These are phyloP conservation scores for Metarhizium rileyi DNA, from an alignment of 2,329 filamentous ascomycete species.

Conservation along the genomic window DNA sequence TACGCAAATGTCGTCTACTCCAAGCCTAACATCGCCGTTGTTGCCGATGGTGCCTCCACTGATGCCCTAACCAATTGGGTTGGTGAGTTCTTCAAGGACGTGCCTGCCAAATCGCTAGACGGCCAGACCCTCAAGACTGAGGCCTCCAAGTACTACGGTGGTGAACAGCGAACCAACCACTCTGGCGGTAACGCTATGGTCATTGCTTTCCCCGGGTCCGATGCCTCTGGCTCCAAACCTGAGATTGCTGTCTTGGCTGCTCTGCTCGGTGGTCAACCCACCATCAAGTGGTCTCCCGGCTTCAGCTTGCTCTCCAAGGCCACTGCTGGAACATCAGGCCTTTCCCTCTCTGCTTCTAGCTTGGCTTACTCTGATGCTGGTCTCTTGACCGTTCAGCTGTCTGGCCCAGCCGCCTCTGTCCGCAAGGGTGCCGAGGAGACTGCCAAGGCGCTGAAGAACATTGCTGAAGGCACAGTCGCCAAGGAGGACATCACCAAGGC, in stretches of 20 bases:
- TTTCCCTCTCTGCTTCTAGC: constrained; percentile 65
- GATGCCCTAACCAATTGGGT: constrained; percentile 80
- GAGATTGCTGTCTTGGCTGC: constrained; percentile 80
- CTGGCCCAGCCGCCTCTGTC: constrained; percentile 64
- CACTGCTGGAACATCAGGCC: constrained; percentile 53
- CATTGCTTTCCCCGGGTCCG: constrained; percentile 86
- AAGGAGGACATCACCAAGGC: constrained; percentile 89
- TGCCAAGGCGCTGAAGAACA: constrained; percentile 72
- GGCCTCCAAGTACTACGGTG: constrained; percentile 82
- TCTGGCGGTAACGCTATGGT: constrained; percentile 71
- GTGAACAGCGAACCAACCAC: constrained; percentile 82
- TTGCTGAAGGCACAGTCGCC: constrained; percentile 64
- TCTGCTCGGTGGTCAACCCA: constrained; percentile 81
- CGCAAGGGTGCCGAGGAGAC: constrained; percentile 64
- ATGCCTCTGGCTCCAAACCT: constrained; percentile 74
- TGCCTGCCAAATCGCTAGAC: constrained; percentile 44
- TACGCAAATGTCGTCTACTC: constrained; percentile 74
- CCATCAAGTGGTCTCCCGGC: constrained; percentile 90
- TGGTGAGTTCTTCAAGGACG: constrained; percentile 76
- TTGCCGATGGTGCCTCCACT: constrained; percentile 78
- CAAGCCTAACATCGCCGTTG: constrained; percentile 83
- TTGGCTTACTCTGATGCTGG: constrained; percentile 88
- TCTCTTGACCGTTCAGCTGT: constrained; percentile 74
- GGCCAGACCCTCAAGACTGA: constrained; percentile 46
- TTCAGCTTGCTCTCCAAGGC: constrained; percentile 86